Evolutionary conservation across 2,329 filamentous ascomycete species (phyloP).

Genomic region (Penicillium sp.): DNA sequence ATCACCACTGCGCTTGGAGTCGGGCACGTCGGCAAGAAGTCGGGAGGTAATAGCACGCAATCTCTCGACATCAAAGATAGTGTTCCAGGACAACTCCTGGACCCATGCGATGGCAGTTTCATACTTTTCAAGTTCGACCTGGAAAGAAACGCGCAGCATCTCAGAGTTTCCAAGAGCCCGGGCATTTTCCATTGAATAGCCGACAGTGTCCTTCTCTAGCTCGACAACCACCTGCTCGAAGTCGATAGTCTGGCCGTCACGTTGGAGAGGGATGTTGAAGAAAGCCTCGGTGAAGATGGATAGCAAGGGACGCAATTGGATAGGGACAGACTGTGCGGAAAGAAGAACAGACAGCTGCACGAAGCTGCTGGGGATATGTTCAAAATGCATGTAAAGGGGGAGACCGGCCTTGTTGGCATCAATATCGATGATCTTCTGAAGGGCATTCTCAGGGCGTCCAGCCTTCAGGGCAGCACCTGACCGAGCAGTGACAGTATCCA

Average conservation of each 20-base stretch:
- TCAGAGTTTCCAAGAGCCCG: slow-evolving; percentile 74
- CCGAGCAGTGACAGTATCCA: slow-evolving; percentile 80
- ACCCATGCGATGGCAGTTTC: slow-evolving; percentile 79
- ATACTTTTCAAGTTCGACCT: slow-evolving; percentile 88
- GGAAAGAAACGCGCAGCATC: slow-evolving; percentile 77
- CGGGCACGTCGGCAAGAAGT: slow-evolving; percentile 86
- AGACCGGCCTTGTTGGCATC: slow-evolving; percentile 55
- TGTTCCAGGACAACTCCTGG: slow-evolving; percentile 81
- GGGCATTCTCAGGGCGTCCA: slow-evolving; percentile 65
- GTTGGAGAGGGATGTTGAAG: slow-evolving; percentile 85
- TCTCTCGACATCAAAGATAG: slow-evolving; percentile 76
- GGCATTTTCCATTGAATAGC: slow-evolving; percentile 72
- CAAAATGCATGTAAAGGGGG: slow-evolving; percentile 95
- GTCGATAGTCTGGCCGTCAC: slow-evolving; percentile 72
- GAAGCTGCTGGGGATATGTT: slow-evolving; percentile 91
- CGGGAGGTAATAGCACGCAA: slow-evolving; percentile 69
- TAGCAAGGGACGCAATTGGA: slow-evolving; percentile 81
- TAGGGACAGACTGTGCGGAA: slow-evolving; percentile 73
- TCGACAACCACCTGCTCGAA: slow-evolving; percentile 93
- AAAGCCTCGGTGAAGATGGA: slow-evolving; percentile 87
- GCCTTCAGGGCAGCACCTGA: slow-evolving; percentile 74
- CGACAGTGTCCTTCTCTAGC: slow-evolving; percentile 87
- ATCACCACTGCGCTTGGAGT: slow-evolving; percentile 80
- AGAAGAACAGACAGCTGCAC: slow-evolving; percentile 81
- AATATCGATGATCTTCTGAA: slow-evolving; percentile 75